Conservation (phyloP, 2,329 filamentous ascomycete species). For the Cladosporium cucumerinum region DNA sequence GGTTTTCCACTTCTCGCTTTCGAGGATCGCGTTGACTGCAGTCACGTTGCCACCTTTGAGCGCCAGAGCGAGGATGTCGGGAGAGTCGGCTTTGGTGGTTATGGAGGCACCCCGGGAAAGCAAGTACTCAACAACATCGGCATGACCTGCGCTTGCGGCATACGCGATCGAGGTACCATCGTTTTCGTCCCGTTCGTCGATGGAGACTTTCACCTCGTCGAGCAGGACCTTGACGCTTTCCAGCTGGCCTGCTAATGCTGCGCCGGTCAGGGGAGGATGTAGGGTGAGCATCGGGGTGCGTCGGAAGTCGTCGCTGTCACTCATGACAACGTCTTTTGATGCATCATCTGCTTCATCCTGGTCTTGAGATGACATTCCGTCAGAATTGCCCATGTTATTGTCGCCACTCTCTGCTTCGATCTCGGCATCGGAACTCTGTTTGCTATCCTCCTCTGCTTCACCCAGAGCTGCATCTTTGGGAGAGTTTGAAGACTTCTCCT, state of each 20-base stretch:
- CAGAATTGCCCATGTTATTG: neutral
- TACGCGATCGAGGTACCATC: neutral
- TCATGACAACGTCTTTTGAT: neutral
- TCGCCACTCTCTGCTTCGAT: neutral
- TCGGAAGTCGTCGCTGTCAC: neutral
- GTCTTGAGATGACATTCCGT: neutral
- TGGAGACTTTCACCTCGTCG: neutral
- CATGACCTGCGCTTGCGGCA: neutral
- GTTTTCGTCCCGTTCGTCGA: neutral
- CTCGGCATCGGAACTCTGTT: neutral
- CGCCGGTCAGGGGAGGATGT: neutral
- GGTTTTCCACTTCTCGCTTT: neutral
- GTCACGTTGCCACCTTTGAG: neutral
- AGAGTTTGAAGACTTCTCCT: neutral
- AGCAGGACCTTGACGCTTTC: conserved; percentile 5
- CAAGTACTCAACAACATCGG: neutral
- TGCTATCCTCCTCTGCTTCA: neutral
- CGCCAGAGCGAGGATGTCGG: neutral
- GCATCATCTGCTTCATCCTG: neutral
- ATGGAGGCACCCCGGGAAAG: neutral
- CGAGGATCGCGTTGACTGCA: neutral
- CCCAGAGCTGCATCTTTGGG: neutral
- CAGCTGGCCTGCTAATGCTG: neutral
- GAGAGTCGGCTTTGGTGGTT: neutral
- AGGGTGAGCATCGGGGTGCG: neutral